Conservation (phyloP, 345 rosid genomes). For the Euphorbia tirucalli region DNA sequence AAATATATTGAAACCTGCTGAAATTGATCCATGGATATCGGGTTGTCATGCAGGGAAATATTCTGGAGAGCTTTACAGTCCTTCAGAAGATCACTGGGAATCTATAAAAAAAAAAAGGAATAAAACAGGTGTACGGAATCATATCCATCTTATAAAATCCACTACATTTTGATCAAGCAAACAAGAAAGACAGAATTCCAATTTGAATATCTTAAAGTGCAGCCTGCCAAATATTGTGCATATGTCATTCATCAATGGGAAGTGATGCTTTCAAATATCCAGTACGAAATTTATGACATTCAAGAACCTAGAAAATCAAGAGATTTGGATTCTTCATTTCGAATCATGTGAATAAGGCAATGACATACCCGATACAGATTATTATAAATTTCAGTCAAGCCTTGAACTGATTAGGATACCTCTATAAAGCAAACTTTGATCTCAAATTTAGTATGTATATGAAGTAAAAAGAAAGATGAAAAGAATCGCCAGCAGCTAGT, state of each 20-base stretch:
- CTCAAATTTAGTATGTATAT: not conserved
- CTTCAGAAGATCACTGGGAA: slow-evolving; percentile 65
- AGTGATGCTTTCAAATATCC: not conserved
- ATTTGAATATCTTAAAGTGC: not conserved
- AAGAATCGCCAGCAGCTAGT: not conserved
- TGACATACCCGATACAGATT: not conserved
- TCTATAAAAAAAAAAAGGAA: slow-evolving; percentile 41
- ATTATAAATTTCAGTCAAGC: not conserved
- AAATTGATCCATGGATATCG: slow-evolving; percentile 89
- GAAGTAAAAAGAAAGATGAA: too few species aligned
- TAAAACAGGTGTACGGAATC: not conserved
- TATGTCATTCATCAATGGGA: not conserved
- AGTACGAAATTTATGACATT: not conserved
- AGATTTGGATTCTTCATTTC: not conserved
- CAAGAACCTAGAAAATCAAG: not conserved
- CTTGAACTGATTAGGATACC: not conserved
- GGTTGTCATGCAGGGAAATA: slow-evolving; percentile 81
- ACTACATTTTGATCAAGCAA: not conserved
- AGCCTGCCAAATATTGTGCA: not conserved
- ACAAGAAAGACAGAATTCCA: not conserved
- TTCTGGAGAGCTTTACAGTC: slow-evolving; percentile 89
- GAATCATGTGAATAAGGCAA: not conserved
- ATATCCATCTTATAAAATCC: not conserved
- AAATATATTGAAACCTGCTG: slow-evolving; percentile 55
- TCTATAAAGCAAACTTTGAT: not conserved